Percentiles rank a stretch among this genome's conserved stretches.
Evolutionary conservation across 2,329 filamentous ascomycete species (phyloP).

Genomic region (Nectriaceae sp.): DNA sequence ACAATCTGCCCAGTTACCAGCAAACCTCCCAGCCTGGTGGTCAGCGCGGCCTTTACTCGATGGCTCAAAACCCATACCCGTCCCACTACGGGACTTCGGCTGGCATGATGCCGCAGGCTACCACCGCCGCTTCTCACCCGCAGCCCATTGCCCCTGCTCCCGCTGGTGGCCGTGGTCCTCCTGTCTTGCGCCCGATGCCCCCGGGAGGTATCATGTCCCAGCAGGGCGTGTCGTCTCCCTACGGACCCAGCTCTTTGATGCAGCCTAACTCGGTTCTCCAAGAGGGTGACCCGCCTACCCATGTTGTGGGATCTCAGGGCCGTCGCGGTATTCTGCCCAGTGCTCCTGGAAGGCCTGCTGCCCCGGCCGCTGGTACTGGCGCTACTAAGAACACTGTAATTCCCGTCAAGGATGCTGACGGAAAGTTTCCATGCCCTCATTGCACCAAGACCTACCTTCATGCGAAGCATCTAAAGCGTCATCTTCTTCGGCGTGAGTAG

Average conservation of each 20-base stretch:
- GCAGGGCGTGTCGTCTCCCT: constrained; percentile 59
- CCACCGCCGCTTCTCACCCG: constrained; percentile 68
- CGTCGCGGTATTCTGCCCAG: constrained; percentile 89
- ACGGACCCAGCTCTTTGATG: constrained; percentile 60
- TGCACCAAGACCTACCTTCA: constrained; percentile 98
- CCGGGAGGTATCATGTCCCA: constrained; percentile 64
- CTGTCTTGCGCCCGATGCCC: constrained; percentile 70
- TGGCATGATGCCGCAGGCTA: constrained; percentile 67
- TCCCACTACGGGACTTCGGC: constrained; percentile 58
- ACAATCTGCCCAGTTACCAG: constrained; percentile 56
- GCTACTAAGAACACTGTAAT: constrained; percentile 79
- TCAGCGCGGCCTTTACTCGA: constrained; percentile 53
- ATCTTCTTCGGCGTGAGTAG: constrained; percentile 90
- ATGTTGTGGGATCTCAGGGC: constrained; percentile 94
- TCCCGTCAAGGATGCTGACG: constrained; percentile 92
- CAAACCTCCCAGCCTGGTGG: constrained; percentile 50
- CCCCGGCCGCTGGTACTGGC: constrained; percentile 68
- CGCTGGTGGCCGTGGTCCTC: constrained; percentile 55
- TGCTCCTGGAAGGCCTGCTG: constrained; percentile 81
- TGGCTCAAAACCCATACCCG: constrained; percentile 58
- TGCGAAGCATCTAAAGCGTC: constrained; percentile 95
- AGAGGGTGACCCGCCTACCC: constrained; percentile 70
- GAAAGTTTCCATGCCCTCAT: constrained; percentile 96
- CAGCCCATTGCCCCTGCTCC: constrained; percentile 77
- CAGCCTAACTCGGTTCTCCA: constrained; percentile 56